Base-by-base conservation (phyloP, 2,329 filamentous ascomycete species). In the Paecilomyces sp. region DNA sequence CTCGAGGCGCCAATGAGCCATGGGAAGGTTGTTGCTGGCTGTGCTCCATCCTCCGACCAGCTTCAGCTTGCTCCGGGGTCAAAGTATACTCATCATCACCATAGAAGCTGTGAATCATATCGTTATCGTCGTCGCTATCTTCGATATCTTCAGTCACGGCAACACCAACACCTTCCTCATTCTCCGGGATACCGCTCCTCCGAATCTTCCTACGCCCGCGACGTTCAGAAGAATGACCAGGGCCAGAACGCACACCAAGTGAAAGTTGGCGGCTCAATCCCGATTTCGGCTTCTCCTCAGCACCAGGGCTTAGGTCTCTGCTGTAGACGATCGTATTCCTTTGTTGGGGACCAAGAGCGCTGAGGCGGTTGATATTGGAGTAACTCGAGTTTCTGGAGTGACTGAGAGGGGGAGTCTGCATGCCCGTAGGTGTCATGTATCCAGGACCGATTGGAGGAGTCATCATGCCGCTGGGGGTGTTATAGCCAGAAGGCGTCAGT, bases 401-500 rank as follows among this genome's bases (percentile, higher is more conserved):
- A 2, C 61, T 61, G 11, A 69, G 62, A 28, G 70, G 67, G 30
- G 77, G 74, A 5, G 77, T 72, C 31, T 72, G 74, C 52, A 68
- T 59, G 15, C 67, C 69, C 1, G 67, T 67, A 12, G 70, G 68
- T 2, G 70, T 72, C 47, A 65, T 52, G 1, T 63, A 70, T 12
- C 66, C 66, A 54, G 66, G 64, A 2, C 62, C 64, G 55, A 67
- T 65, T 1, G 67, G 69, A 2, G 71, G 67, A 7, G 68, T 70
- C 64, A 70, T 70, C 59, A 73, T 68, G 25, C 75, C 75, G 57
- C 69, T 75, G 24, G 77, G 75, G 1, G 77, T 77, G 55, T 73
- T 75, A 62, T 74, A 77, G 18, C 78, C 77, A 53, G 77, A 78
- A 28, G 74, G 66, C 3, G 75, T 74, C 5, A 73, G 72, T 18